These are phyloP conservation scores for Decorospora gaudefroyi DNA, from an alignment of 2,329 filamentous ascomycete species.

Conservation along the genomic window DNA sequence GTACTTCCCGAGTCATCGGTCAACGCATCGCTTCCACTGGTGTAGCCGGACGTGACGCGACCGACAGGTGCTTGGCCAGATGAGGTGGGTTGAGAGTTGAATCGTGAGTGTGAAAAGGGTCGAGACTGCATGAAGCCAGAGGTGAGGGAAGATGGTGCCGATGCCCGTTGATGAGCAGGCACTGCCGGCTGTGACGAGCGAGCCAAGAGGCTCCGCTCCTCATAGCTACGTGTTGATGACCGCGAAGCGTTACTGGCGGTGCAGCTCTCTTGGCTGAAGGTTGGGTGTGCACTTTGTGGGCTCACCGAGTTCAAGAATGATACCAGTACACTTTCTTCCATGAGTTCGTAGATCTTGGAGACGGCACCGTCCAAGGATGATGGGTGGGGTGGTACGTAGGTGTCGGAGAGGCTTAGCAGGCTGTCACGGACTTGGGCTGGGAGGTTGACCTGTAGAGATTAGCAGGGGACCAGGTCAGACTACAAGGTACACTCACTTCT, in stretches of 20 bases:
- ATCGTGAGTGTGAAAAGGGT: slow-evolving; percentile 45
- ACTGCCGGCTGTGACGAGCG: slow-evolving; percentile 38
- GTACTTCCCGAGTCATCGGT: slow-evolving; percentile 67
- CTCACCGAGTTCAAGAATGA: slow-evolving; percentile 79
- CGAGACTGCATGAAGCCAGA: slow-evolving; percentile 46
- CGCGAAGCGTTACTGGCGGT: slow-evolving; percentile 47
- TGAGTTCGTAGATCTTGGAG: slow-evolving; percentile 87
- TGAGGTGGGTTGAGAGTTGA: slow-evolving; percentile 46
- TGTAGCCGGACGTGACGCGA: slow-evolving; percentile 42
- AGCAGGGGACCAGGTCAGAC: slow-evolving; percentile 14
- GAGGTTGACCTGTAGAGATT: slow-evolving; percentile 63
- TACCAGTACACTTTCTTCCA: slow-evolving; percentile 94
- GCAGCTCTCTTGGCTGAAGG: slow-evolving; percentile 51
- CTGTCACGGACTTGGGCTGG: slow-evolving; percentile 82
- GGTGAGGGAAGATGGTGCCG: slow-evolving; percentile 47
- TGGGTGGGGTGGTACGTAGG: slow-evolving; percentile 70
- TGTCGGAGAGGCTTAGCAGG: slow-evolving; percentile 67
- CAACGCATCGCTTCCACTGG: slow-evolving; percentile 53
- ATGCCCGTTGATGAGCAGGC: slow-evolving; percentile 45
- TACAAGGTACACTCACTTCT: slow-evolving; percentile 31
- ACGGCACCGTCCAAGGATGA: slow-evolving; percentile 80
- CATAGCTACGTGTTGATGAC: slow-evolving; percentile 48
- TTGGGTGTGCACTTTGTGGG: slow-evolving; percentile 52
- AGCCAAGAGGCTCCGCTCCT: slow-evolving; percentile 45
- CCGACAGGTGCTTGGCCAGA: slow-evolving; percentile 32